Base-by-base conservation (phyloP, 805 yeast species). In the Kluyveromyces aestuarii region DNA sequence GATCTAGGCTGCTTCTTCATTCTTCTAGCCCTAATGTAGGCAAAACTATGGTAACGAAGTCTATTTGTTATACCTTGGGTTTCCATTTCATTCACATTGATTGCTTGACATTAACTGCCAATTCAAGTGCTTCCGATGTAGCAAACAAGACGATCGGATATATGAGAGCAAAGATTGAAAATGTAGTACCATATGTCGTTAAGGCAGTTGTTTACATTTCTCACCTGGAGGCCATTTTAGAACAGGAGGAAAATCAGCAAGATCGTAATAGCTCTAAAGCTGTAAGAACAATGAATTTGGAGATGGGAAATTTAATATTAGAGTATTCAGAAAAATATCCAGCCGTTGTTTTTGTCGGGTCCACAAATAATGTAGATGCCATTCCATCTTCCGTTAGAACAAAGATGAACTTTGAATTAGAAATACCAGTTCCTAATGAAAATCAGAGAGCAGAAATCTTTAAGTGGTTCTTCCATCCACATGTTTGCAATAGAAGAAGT, bases 11-110 rank as follows among this genome's bases (percentile, higher is more conserved):
- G 0, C 61, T 89, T 25, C 61, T 93, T 19, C 77, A 75, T 45
- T 87, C 96, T 3, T 68, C 80, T 56, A 76, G 81, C 30, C 71
- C 95, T 47, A 88, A 85, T 8, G 79, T 86, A 7, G 99, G 99
- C 0, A 91, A 91, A 59, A 62, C 84, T 0, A 79, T 83, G 0
- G 58, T 86, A 21, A 78, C 87, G 0, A 64, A 74, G 45, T 76
- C 77, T 48, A 59, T 80, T 1, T 73, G 86, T 0, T 62, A 69
- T 8, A 76, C 76, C 30, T 62, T 82, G 30, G 96, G 96, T 0
- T 64, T 81, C 8, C 83, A 85, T 53, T 63, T 83, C 8, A 67
- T 83, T 30, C 84, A 78, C 42, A 65, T 91, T 13, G 95, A 90
- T 54, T 82, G 88, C 27, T 74, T 77, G 53, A 87, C 55, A 16